Conservation (phyloP, 768 basidiomycete genomes). For the Roridomyces roridus region DNA sequence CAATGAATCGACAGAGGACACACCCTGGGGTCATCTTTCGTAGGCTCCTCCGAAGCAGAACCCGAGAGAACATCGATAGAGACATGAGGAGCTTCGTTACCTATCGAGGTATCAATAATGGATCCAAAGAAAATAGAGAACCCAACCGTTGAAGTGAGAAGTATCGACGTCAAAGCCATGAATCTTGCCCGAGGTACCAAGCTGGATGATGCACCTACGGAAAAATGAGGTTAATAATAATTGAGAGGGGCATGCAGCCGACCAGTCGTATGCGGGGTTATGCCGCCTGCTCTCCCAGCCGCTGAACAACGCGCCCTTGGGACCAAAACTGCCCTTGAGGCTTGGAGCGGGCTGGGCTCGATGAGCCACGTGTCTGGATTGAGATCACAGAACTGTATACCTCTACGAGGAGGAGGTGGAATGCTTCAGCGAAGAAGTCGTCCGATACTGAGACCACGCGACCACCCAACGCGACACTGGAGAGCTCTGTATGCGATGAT, state of each 20-base stretch:
- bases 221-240: neutral
- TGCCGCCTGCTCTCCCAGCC: slow-evolving; percentile 96
- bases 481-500: slow-evolving; percentile 71
- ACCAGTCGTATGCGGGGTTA: slow-evolving; percentile 92
- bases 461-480: slow-evolving; percentile 84
- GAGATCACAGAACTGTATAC: slow-evolving; percentile 36
- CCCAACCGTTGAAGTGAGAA: slow-evolving; percentile 84
- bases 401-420: slow-evolving; percentile 81
- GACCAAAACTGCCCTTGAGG: slow-evolving; percentile 96
- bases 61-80: slow-evolving; percentile 70
- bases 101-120: no score
- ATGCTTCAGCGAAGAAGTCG: slow-evolving; percentile 93
- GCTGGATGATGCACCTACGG: slow-evolving; percentile 84
- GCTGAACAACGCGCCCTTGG: slow-evolving; percentile 91
- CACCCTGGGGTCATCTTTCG: slow-evolving; percentile 59
- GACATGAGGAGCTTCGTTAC: slow-evolving; percentile 86
- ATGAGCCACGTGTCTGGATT: slow-evolving; percentile 1
- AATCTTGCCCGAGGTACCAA: slow-evolving; percentile 79
- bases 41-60: slow-evolving; percentile 48
- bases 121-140: no score
- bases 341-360: slow-evolving; percentile 75
- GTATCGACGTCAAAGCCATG: slow-evolving; percentile 94
- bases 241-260: neutral
- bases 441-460: slow-evolving; percentile 81
- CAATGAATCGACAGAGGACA: slow-evolving; percentile 25